Conservation (phyloP, 371 early-diverging fungal genomes). For the Syncephalis fuscata region DNA sequence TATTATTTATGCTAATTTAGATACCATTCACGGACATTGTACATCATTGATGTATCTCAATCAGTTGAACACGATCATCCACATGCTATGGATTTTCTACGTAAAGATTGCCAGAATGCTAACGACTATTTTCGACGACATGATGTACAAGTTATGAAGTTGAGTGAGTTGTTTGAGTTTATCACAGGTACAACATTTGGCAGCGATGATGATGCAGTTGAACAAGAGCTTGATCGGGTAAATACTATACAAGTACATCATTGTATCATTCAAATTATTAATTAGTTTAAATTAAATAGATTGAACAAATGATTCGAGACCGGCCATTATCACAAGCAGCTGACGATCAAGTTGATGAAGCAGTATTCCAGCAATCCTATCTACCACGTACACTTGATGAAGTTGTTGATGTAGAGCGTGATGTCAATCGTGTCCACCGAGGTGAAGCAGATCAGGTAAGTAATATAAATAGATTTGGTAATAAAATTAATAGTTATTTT, state of each 20-base stretch:
- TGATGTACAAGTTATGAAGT: constrained; percentile 61
- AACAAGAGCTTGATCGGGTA: constrained; percentile 41
- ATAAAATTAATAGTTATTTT: background rate
- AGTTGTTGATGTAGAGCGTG: constrained; percentile 77
- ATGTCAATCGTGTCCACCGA: constrained; percentile 49
- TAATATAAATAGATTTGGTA: background rate
- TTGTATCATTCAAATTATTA: no score
- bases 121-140: constrained; percentile 85
- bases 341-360: constrained; percentile 49
- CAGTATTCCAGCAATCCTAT: constrained; percentile 79
- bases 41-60: constrained; percentile 98
- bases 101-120: constrained; percentile 94
- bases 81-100: constrained; percentile 93
- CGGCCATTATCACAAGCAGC: constrained; percentile 11
- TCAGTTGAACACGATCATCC: constrained; percentile 99
- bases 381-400: constrained; percentile 88
- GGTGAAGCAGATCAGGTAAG: constrained; percentile 54
- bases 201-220: constrained; percentile 41
- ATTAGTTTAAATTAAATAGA: no score
- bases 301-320: constrained; percentile 1
- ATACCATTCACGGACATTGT: constrained; percentile 63
- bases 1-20: constrained; percentile 10
- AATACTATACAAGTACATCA: background rate
- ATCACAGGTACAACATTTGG: constrained; percentile 48
- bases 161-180: constrained; percentile 83